These are phyloP conservation scores for Adansonia digitata DNA, from an alignment of 345 rosid species.

Conservation along the genomic window DNA sequence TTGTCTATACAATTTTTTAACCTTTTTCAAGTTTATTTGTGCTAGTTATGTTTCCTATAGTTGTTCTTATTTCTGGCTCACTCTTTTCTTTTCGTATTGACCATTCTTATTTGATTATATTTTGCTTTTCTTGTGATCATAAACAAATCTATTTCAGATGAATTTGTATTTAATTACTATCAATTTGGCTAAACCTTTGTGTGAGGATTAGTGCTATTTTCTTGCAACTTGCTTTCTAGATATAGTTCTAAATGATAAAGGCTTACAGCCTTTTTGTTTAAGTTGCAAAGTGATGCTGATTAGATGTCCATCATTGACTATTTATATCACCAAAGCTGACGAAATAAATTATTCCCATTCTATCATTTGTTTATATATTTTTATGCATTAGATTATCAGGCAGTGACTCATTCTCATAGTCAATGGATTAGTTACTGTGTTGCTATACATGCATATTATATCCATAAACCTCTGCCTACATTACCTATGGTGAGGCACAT, in stretches of 20 bases:
- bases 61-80: conserved; percentile 14
- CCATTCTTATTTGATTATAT: not conserved
- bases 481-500: not conserved
- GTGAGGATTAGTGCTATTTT: not conserved
- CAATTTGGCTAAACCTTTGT: not conserved
- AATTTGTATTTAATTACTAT: not conserved
- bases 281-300: not conserved
- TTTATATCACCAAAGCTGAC: not conserved
- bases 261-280: not conserved
- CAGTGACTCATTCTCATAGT: not conserved
- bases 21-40: not conserved
- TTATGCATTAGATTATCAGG: not conserved
- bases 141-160: not conserved
- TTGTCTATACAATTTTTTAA: not conserved
- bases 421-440: not conserved
- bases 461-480: not conserved
- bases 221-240: not conserved
- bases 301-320: not conserved
- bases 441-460: not conserved
- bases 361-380: not conserved
- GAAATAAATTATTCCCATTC: not conserved
- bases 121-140: not conserved
- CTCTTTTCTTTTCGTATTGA: not conserved
- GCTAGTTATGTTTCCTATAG: not conserved
- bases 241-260: not conserved